phyloP scores from a whole-genome alignment of 805 yeast species.

The Saturnispora kantuleensis region DNA sequence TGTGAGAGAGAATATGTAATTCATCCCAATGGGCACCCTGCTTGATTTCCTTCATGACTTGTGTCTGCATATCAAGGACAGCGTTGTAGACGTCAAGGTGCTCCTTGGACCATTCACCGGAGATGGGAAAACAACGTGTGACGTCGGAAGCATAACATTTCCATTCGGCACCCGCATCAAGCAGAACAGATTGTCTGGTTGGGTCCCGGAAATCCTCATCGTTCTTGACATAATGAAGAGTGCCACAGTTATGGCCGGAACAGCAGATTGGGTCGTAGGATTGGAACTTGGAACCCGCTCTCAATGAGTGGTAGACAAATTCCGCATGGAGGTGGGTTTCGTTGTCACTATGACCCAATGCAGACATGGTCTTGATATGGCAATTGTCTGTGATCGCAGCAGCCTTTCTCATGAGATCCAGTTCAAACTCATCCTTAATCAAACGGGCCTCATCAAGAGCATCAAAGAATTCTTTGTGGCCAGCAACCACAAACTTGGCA shows the following conservation, averaged over 20 bases:
- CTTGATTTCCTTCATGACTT: constrained; percentile 58
- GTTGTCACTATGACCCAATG: constrained; percentile 74
- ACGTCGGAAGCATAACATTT: constrained; percentile 86
- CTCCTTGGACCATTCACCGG: constrained; percentile 83
- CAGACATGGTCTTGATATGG: constrained; percentile 88
- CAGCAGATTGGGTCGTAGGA: constrained; percentile 96
- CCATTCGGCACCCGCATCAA: constrained; percentile 99
- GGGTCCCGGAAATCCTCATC: constrained; percentile 37
- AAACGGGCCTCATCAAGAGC: constrained; percentile 84
- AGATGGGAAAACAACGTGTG: constrained; percentile 88
- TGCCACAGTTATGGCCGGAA: constrained; percentile 83
- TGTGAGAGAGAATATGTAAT: constrained; percentile 72
- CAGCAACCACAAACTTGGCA: constrained; percentile 30
- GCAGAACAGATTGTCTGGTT: constrained; percentile 56
- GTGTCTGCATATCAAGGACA: constrained; percentile 74
- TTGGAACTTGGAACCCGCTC: constrained; percentile 86
- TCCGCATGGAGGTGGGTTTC: constrained; percentile 96
- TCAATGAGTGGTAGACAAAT: constrained; percentile 81
- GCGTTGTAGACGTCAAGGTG: constrained; percentile 72
- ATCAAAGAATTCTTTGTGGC: constrained; percentile 42
- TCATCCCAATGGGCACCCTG: constrained; percentile 87
- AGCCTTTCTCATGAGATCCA: constrained; percentile 69
- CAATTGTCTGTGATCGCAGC: constrained; percentile 78
- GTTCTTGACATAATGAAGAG: constrained; percentile 81
- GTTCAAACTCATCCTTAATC: constrained; percentile 76